A percentile compares a stretch with the other conserved stretches of the same genome.
Evolutionary conservation across 2,329 filamentous ascomycete species (phyloP).

Genomic region (Hyphodiscus sp.): DNA sequence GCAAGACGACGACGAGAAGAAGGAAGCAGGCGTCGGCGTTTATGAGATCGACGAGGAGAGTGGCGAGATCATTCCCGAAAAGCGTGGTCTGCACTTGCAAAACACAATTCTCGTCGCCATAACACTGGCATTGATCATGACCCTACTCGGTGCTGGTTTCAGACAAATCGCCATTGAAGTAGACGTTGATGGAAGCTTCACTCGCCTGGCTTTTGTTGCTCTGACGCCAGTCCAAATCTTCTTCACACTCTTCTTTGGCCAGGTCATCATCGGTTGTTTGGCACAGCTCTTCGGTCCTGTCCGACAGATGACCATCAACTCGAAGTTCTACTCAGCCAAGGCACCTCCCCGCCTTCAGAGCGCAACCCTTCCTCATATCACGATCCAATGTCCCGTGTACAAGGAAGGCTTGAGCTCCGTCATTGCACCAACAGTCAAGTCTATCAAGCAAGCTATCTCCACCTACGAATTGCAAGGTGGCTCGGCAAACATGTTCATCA

Average conservation of each 20-base stretch:
- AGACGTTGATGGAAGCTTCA: conserved; percentile 55
- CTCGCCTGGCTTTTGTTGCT: conserved; percentile 57
- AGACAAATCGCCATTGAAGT: conserved; percentile 64
- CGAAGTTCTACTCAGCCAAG: conserved; percentile 74
- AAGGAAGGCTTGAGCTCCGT: conserved; percentile 74
- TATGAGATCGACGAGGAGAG: conserved; percentile 65
- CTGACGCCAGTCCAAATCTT: conserved; percentile 69
- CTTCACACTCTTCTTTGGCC: conserved; percentile 76
- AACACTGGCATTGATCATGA: conserved; percentile 58
- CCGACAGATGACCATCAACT: conserved; percentile 66
- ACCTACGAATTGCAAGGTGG: conserved; percentile 72
- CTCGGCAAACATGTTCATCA: conserved; percentile 72
- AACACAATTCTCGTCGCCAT: conserved; percentile 64
- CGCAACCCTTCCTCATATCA: conserved; percentile 60
- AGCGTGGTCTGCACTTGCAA: conserved; percentile 59
- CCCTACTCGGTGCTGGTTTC: conserved; percentile 63
- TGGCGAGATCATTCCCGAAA: conserved; percentile 58
- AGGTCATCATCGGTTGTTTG: conserved; percentile 70
- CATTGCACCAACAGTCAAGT: conserved; percentile 70
- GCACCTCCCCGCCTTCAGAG: conserved; percentile 55
- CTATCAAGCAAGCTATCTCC: conserved; percentile 70
- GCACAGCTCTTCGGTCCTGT: conserved; percentile 72
- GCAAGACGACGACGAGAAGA: conserved; percentile 49
- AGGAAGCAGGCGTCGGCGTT: conserved; percentile 38
- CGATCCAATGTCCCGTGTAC: conserved; percentile 83